Evolutionary conservation across 352 stramenopile species (phyloP), one percentile per base, ranked within the genome.

Genomic region (Globisporangium emineosum): DNA sequence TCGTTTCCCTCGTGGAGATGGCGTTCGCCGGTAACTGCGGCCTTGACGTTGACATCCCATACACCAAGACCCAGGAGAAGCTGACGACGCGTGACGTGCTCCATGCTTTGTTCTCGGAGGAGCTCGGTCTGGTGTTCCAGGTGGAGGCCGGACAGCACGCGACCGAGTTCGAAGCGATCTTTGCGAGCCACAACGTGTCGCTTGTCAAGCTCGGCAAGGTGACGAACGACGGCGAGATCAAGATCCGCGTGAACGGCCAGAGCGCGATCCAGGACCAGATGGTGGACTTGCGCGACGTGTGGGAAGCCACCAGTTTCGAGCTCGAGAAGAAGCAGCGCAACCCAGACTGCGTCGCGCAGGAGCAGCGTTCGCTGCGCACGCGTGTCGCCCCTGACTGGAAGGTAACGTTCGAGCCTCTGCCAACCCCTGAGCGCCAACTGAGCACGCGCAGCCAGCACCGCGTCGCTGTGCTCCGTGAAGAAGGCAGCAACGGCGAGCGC

Each of bases 261-360:
- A 76, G 78, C 52, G 79, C 83, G 30, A 65, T 97, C n/a, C 56
- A 84, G 42, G 87, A 92, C 33, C 75, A 85, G 57, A 92, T 89
- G 63, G 72, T 83, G 9, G 78, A 90, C 57, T 79, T 99, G 45
- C 90, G 97, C 58, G 94, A 99, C 71, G 85, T 98, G 60, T 99
- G 97, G 97, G 98, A 99, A 71, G 88, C 92, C 8, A 99, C 97
- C n/a, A 98, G 93, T 66, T 99, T 99, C 69, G 89, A 97, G 77
- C 83, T 99, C 15, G 98, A 99, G 70, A 97, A 98, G 75, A 88
- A 93, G 55, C 98, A 99, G 76, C 90, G 96, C 77, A 98, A 99
- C 82, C 96, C 92, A 6, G 85, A 94, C 23, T 99, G 96, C 70
- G 97, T 99, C 10, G 83, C 80, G 8, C 78, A 97, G 75, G 98